These are phyloP conservation scores for Russula olivacea DNA, from an alignment of 768 basidiomycete species.

Conservation along the genomic window DNA sequence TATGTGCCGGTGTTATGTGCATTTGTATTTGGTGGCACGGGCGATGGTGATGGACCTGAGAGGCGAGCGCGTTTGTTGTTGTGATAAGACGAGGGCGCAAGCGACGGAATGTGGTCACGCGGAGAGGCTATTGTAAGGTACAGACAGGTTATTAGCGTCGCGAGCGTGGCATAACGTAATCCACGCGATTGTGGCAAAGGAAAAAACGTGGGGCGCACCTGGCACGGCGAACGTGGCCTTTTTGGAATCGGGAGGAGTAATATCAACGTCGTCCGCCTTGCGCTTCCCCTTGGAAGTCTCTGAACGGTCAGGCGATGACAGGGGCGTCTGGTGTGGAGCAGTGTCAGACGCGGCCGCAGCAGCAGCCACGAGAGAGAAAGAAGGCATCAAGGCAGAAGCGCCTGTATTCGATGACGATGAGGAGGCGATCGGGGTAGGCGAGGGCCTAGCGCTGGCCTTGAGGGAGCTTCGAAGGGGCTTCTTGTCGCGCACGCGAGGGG, in stretches of 20 bases:
- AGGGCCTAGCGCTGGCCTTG: conserved; percentile 18
- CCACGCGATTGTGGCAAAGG: background rate
- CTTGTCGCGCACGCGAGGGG: conserved; percentile 19
- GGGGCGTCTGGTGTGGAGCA: conserved; percentile 22
- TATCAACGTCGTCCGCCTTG: conserved; percentile 68
- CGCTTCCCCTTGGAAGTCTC: conserved; percentile 53
- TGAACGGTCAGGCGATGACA: conserved; percentile 25
- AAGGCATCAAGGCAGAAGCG: conserved; percentile 1
- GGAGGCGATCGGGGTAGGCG: conserved; percentile 20
- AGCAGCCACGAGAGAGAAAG: conserved; percentile 22
- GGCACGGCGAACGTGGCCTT: conserved; percentile 59
- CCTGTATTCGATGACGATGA: conserved; percentile 18
- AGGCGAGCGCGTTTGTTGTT: conserved; percentile 60
- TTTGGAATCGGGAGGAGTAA: conserved; percentile 60
- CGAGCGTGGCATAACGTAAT: conserved; percentile 22
- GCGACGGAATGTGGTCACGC: conserved; percentile 37
- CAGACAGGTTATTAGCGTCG: background rate
- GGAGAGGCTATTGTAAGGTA: conserved; percentile 26
- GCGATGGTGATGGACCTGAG: conserved; percentile 37
- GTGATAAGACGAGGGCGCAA: conserved; percentile 67
- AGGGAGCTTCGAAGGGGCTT: conserved; percentile 24
- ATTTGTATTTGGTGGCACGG: conserved; percentile 36
- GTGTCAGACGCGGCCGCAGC: conserved; percentile 30
- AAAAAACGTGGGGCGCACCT: conserved; percentile 37
- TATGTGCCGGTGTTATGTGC: conserved; percentile 43